phyloP scores from a whole-genome alignment of 225 moss, liverwort and hornwort genomes.

The Polytrichum formosum region DNA sequence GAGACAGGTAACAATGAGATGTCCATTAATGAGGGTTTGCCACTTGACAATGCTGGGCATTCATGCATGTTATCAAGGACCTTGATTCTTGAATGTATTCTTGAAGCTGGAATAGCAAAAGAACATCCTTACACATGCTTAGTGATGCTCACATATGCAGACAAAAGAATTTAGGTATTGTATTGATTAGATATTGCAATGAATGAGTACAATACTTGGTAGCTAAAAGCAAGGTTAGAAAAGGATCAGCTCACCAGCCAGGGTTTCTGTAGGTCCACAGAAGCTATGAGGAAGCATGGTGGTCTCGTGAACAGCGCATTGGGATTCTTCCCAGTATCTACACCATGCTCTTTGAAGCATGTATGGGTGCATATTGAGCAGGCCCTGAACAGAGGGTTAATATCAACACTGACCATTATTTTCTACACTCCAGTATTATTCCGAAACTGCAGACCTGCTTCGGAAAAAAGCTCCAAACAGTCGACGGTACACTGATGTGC shows the following conservation, averaged over 20 bases:
- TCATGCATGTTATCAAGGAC: no score
- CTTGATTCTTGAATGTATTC: no score
- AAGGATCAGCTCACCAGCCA: constrained; percentile 30
- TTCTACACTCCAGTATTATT: neutral
- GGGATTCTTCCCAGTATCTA: constrained; percentile 10
- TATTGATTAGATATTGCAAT: neutral
- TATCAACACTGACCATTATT: constrained; percentile 25
- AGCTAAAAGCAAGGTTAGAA: no score
- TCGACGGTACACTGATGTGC: neutral
- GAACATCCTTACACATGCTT: no score
- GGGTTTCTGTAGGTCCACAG: constrained; percentile 20
- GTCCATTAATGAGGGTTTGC: no score
- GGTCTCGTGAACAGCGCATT: constrained; percentile 11
- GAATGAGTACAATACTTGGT: neutral
- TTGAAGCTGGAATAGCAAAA: no score
- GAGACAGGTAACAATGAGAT: no score
- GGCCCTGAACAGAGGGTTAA: constrained; percentile 17
- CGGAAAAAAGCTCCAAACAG: neutral
- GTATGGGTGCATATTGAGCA: constrained; percentile 22
- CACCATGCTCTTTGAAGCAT: constrained; percentile 31
- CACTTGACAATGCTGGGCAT: no score
- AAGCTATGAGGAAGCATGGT: constrained; percentile 41
- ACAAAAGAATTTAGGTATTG: neutral
- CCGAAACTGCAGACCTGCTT: neutral
- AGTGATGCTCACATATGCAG: no score